Base-by-base conservation (phyloP, 805 yeast genomes). In the Teunomyces pallodes region DNA sequence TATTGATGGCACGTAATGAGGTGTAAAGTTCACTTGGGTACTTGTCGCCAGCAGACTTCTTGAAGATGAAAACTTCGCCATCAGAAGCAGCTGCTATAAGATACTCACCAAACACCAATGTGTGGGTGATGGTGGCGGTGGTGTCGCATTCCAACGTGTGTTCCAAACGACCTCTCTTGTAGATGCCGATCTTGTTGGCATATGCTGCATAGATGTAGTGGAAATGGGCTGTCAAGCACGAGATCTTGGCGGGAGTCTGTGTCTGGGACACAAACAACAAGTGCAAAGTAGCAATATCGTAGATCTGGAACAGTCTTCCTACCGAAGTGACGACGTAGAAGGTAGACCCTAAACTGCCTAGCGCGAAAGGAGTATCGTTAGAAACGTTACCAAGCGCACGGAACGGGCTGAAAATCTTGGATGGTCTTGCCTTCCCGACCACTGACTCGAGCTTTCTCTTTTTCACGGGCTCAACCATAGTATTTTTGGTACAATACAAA, bases 371-470 rank as follows among this genome's bases (percentile, higher is more conserved):
- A 1, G 78, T 74, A 32, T 81, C 84, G 61, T 89, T 89, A 27
- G 96, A 79, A n/a, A 95, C 96, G 60, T 89, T 83, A 4, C 99
- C 99, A 24, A 94, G 47, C 1, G 79, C 87, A 68, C 97, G 75
- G 64, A 88, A 90, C 0, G 97, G 97, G 16, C 95, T 80, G 65
- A 87, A 90, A 29, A 90, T 80, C 61, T 61, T 64, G 5, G 75
- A 68, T 2, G 67, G 61, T 43, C 54, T 43, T 29, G 48, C 36
- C 14, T 50, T 36, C 13, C 35, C 36, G 13, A 40, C 35, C n/a
- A 24, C 30, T 24, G 45, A n/a, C 24, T 38, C 35, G 50, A 29
- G 20, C 40, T 42, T 46, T 51, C 61, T 66, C 59, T 72, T 73
- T 17, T 69, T 72, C 41, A 56, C 50, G 12, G 60, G 54, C 48